Evolutionary conservation across 495 filamentous ascomycete genomes (phyloP).

Genomic region (Penicillium arizonense): DNA sequence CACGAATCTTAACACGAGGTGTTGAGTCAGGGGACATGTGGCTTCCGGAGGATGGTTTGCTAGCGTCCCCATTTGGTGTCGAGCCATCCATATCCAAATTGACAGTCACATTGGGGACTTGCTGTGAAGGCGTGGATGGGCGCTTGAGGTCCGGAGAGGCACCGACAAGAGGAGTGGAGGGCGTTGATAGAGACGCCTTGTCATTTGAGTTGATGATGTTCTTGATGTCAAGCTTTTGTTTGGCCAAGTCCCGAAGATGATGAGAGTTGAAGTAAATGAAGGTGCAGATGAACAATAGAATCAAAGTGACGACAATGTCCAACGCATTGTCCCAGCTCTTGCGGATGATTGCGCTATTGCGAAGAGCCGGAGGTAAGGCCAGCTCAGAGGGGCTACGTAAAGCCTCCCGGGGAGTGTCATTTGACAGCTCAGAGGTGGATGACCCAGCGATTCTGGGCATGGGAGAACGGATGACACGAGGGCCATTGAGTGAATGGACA

Average conservation of each 20-base stretch:
- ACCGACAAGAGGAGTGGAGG: constrained; percentile 39
- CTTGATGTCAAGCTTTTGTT: constrained; percentile 53
- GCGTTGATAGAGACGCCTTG: constrained; percentile 41
- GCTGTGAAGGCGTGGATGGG: constrained; percentile 19
- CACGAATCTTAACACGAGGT: constrained; percentile 42
- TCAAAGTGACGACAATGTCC: constrained; percentile 49
- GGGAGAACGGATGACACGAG: constrained; percentile 30
- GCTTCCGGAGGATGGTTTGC: constrained; percentile 25
- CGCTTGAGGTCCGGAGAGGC: constrained; percentile 27
- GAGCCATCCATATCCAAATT: constrained; percentile 31
- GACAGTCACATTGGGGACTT: constrained; percentile 32
- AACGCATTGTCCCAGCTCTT: constrained; percentile 52
- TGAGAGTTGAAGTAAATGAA: constrained; percentile 54
- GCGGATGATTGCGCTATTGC: constrained; percentile 52
- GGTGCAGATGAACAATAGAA: constrained; percentile 42
- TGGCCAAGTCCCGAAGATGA: constrained; percentile 46
- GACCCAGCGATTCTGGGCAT: constrained; percentile 37
- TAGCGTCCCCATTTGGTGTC: constrained; percentile 20
- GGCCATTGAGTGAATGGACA: constrained; percentile 50
- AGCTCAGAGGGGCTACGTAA: constrained; percentile 40
- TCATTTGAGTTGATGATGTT: constrained; percentile 49
- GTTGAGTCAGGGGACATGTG: constrained; percentile 20
- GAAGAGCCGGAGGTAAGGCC: constrained; percentile 44
- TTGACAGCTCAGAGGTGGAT: constrained; percentile 28
- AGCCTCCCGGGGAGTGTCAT: constrained; percentile 43